Conservation (phyloP, 2,329 filamentous ascomycete species). For the Aspergillus pseudotamarii region DNA sequence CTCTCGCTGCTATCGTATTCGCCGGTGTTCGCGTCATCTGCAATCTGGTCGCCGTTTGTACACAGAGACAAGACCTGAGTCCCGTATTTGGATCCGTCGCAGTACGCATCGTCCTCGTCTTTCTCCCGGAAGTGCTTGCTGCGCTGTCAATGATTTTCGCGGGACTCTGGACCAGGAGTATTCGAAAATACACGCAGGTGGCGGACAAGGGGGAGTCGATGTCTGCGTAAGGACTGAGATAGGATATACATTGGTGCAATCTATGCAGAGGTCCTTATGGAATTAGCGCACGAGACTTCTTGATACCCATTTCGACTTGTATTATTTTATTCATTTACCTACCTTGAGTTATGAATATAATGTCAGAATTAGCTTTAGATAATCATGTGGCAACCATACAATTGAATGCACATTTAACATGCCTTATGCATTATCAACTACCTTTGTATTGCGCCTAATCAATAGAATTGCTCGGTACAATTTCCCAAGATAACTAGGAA, state of each 20-base stretch:
- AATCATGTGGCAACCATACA: background rate
- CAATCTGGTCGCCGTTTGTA: slow-evolving; percentile 23
- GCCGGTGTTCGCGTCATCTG: slow-evolving; percentile 31
- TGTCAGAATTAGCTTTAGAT: background rate
- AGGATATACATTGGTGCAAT: background rate
- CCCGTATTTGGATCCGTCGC: slow-evolving; percentile 23
- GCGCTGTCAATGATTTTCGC: slow-evolving; percentile 20
- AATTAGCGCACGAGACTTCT: background rate
- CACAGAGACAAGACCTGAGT: slow-evolving; percentile 23
- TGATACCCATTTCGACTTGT: background rate
- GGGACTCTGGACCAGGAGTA: slow-evolving; percentile 13
- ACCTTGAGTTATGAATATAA: background rate
- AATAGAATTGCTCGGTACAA: accelerated
- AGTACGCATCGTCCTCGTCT: slow-evolving; percentile 28
- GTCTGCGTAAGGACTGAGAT: background rate
- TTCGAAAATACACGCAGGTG: background rate
- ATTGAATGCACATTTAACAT: background rate
- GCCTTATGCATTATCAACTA: background rate
- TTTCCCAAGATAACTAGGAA: background rate
- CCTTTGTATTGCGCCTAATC: background rate
- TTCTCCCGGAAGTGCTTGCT: slow-evolving; percentile 29
- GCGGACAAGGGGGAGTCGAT: background rate
- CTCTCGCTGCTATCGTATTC: slow-evolving; percentile 20
- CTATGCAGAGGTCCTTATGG: background rate
- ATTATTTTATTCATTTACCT: background rate